phyloP scores from a whole-genome alignment of 2,329 filamentous ascomycete species.

The Kalmusia sp. region DNA sequence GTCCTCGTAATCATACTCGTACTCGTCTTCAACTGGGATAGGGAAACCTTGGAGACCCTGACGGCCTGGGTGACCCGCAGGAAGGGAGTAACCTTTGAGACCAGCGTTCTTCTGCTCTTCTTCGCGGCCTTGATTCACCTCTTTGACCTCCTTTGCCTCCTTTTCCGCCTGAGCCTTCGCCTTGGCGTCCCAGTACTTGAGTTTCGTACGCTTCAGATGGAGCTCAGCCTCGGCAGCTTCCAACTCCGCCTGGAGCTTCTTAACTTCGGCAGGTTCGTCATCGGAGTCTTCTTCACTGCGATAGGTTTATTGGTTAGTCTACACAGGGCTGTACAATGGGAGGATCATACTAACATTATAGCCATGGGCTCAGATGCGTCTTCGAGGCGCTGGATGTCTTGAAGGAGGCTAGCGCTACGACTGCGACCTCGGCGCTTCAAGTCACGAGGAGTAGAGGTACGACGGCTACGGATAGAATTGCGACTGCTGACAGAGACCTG shows the following conservation, averaged over 20 bases:
- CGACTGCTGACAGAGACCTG: slow-evolving; percentile 16
- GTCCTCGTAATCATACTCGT: neutral
- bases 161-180: slow-evolving; percentile 16
- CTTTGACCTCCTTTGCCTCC: neutral
- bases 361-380: neutral
- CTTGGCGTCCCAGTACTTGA: slow-evolving; percentile 28
- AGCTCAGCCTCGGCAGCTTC: slow-evolving; percentile 43
- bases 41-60: neutral
- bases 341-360: slow-evolving; percentile 13
- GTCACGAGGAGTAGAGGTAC: neutral
- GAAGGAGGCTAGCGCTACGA: no score
- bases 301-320: neutral
- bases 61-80: neutral
- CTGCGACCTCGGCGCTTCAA: neutral
- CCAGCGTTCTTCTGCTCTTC: neutral
- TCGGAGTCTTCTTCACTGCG: slow-evolving; percentile 16
- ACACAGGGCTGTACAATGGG: neutral
- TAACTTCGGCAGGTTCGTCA: slow-evolving; percentile 27
- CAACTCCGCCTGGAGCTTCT: slow-evolving; percentile 36
- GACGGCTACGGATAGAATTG: slow-evolving; percentile 9
- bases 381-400: no score
- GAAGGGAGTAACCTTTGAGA: neutral
- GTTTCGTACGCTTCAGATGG: slow-evolving; percentile 29
- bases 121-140: slow-evolving; percentile 5
- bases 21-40: neutral